Conservation (phyloP, 352 stramenopile genomes). For the Thalassiosira oceanica region DNA sequence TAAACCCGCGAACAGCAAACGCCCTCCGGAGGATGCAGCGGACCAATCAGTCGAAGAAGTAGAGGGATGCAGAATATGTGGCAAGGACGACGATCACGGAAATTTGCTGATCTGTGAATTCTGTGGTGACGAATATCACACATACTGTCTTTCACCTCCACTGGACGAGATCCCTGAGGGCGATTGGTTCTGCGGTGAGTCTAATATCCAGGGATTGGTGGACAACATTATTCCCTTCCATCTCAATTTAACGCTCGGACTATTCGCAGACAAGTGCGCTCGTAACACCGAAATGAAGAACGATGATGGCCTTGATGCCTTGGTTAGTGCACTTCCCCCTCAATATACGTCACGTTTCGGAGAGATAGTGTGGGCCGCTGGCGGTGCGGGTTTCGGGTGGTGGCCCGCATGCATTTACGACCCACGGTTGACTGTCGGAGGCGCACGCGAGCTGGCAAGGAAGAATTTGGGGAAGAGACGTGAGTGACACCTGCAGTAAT, state of each 20-base stretch:
- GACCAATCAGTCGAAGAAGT: constrained; percentile 1
- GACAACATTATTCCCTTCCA: neutral
- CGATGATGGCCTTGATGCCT: constrained; percentile 60
- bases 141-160: constrained; percentile 69
- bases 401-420: constrained; percentile 79
- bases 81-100: constrained; percentile 69
- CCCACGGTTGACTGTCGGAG: constrained; percentile 68
- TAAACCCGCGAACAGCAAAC: too few relatives aligned
- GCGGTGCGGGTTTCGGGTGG: constrained; percentile 64
- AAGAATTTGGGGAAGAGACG: constrained; percentile 77
- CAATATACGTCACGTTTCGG: constrained; percentile 68
- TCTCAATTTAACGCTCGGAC: neutral
- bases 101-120: constrained; percentile 75
- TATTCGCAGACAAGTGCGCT: constrained; percentile 58
- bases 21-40: neutral
- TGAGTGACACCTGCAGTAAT: too few relatives aligned
- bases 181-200: constrained; percentile 78
- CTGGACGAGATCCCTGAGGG: constrained; percentile 59
- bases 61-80: constrained; percentile 65
- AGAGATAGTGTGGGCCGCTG: constrained; percentile 77
- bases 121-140: constrained; percentile 80
- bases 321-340: constrained; percentile 65
- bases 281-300: constrained; percentile 24
- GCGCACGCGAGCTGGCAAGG: constrained; percentile 53
- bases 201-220: too few relatives aligned